phyloP scores from a whole-genome alignment of 2,329 filamentous ascomycete species.

The Neofusicoccum sp. region DNA sequence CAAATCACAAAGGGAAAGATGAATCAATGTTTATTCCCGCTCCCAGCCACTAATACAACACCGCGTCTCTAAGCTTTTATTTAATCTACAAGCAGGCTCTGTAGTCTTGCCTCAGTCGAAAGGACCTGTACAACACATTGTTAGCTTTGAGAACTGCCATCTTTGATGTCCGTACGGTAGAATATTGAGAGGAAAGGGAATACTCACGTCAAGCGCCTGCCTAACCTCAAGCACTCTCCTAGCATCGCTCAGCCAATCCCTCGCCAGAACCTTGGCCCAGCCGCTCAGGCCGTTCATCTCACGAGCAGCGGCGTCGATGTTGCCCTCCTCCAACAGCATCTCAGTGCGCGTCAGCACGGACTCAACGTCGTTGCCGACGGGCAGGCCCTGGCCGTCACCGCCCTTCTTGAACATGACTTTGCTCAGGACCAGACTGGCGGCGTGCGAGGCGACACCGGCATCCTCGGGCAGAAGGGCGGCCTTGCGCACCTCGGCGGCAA shows the following conservation, averaged over 20 bases:
- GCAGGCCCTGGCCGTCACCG: slow-evolving; percentile 57
- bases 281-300: slow-evolving; percentile 93
- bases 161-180: not conserved
- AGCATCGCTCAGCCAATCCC: slow-evolving; percentile 90
- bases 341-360: slow-evolving; percentile 88
- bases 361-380: slow-evolving; percentile 86
- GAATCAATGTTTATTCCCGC: not conserved
- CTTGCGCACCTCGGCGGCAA: slow-evolving; percentile 90
- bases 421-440: slow-evolving; percentile 83
- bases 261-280: slow-evolving; percentile 92
- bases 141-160: slow-evolving; percentile 20
- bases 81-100: slow-evolving; percentile 80
- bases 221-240: slow-evolving; percentile 90
- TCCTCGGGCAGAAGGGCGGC: slow-evolving; percentile 88
- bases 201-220: slow-evolving; percentile 89
- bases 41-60: not conserved
- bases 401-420: slow-evolving; percentile 95
- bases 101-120: slow-evolving; percentile 82
- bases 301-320: slow-evolving; percentile 83
- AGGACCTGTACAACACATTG: slow-evolving; percentile 62
- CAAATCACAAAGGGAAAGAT: not conserved
- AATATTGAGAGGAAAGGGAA: not conserved
- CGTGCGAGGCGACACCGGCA: slow-evolving; percentile 90
- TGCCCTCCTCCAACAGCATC: slow-evolving; percentile 85
- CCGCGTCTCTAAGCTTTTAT: slow-evolving; percentile 5